Conservation (phyloP, 2,329 filamentous ascomycete genomes). For the Daldinia eschscholtzii region DNA sequence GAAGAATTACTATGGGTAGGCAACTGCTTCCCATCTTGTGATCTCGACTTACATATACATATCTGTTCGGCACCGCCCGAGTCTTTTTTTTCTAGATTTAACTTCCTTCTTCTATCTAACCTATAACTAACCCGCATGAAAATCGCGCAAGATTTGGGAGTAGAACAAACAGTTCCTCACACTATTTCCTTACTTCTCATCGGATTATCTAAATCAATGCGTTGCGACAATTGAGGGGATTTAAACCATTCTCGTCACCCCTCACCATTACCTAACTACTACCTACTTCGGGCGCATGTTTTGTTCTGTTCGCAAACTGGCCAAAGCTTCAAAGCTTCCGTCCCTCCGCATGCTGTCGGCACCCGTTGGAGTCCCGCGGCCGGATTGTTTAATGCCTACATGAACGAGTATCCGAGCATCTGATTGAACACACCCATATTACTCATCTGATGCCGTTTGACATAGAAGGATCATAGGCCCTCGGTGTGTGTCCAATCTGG, state of each 20-base stretch:
- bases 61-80: conserved; percentile 27
- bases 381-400: conserved; percentile 23
- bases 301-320: conserved; percentile 3
- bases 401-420: conserved; percentile 27
- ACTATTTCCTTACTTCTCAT: not conserved
- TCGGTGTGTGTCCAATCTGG: conserved; percentile 22
- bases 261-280: not conserved
- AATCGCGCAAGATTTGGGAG: not conserved
- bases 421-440: conserved; percentile 18
- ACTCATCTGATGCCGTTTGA: conserved; percentile 23
- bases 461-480: conserved; percentile 26
- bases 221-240: not conserved
- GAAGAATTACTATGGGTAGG: conserved; percentile 13
- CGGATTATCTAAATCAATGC: not conserved
- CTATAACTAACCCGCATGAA: not conserved
- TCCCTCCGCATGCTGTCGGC: conserved; percentile 31
- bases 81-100: conserved; percentile 25
- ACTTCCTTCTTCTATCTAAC: not conserved
- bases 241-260: not conserved
- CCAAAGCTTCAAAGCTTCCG: conserved; percentile 14
- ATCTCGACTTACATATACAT: conserved; percentile 34
- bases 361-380: conserved; percentile 39
- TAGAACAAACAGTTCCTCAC: not conserved
- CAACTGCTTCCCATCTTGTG: conserved; percentile 16
- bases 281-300: conserved; percentile 1